Evolutionary conservation across 805 yeast genomes (phyloP).

Genomic region (Pichia ethanolica): DNA sequence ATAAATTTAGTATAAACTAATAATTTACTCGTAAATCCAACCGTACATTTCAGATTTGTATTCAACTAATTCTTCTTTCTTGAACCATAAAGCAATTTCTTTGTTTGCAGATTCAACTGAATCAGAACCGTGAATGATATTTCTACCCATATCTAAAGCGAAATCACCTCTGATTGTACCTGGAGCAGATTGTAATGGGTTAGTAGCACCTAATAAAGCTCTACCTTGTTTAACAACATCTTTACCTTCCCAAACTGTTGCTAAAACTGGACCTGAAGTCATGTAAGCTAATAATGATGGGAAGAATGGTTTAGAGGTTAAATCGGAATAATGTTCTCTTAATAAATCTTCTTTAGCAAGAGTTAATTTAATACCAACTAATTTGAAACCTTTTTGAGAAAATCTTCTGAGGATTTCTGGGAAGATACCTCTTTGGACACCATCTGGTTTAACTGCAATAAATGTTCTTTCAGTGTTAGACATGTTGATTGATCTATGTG

Average conservation of each 20-base stretch:
- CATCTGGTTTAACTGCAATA: constrained; percentile 96
- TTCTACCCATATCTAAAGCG: constrained; percentile 98
- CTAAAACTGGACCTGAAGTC: constrained; percentile 97
- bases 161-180: constrained; percentile 99
- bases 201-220: constrained; percentile 96
- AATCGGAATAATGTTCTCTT: constrained; percentile 92
- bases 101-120: constrained; percentile 95
- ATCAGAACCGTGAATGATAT: constrained; percentile 99
- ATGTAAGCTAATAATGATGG: constrained; percentile 93
- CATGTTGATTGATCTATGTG: constrained; percentile 27
- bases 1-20: neutral
- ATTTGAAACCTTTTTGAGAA: constrained; percentile 95
- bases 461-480: constrained; percentile 78
- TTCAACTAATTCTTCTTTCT: constrained; percentile 88
- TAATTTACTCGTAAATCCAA: constrained; percentile 87
- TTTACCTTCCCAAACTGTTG: constrained; percentile 99
- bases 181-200: constrained; percentile 95
- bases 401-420: constrained; percentile 86
- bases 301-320: constrained; percentile 95
- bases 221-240: constrained; percentile 99
- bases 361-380: constrained; percentile 90
- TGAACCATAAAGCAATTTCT: constrained; percentile 97
- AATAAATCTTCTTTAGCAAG: constrained; percentile 80
- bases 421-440: constrained; percentile 98
- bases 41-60: constrained; percentile 80